These are phyloP conservation scores for Stevia rebaudiana DNA, from an alignment of 140 eudicot species.

Conservation along the genomic window DNA sequence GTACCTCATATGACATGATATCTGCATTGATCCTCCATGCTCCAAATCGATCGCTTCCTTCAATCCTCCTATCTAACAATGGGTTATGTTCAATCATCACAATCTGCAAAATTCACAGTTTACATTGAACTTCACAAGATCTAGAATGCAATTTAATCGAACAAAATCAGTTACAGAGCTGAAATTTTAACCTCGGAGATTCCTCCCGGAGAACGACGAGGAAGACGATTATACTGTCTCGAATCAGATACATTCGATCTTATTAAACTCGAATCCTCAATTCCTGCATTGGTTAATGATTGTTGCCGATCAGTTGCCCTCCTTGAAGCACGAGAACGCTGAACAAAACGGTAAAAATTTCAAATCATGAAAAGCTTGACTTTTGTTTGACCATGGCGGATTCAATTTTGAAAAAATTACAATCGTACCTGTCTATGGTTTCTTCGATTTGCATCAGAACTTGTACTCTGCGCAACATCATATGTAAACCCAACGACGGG, in stretches of 20 bases:
- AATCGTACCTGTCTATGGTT: conserved; percentile 29
- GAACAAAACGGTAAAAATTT: neutral
- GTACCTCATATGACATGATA: conserved; percentile 53
- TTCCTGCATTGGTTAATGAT: neutral
- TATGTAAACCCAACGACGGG: conserved; percentile 35
- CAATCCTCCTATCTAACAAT: conserved; percentile 25
- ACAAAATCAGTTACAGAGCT: neutral
- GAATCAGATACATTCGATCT: conserved; percentile 32
- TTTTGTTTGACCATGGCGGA: conserved; percentile 12
- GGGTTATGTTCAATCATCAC: conserved; percentile 31
- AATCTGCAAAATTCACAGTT: conserved; percentile 24
- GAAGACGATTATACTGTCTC: conserved; percentile 30
- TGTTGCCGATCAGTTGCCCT: conserved; percentile 24
- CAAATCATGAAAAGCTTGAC: neutral
- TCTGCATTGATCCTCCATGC: conserved; percentile 55
- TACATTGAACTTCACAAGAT: neutral
- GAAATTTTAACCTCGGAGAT: conserved; percentile 31
- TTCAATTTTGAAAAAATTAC: neutral
- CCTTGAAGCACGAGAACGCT: conserved; percentile 39
- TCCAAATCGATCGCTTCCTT: conserved; percentile 32
- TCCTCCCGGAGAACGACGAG: conserved; percentile 28
- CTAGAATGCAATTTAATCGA: neutral
- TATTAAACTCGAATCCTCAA: neutral
- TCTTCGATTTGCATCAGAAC: conserved; percentile 26
- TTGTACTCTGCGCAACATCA: conserved; percentile 39